Conservation (phyloP, 1,284 basidiomycete genomes). For the Schizophyllum commune region DNA sequence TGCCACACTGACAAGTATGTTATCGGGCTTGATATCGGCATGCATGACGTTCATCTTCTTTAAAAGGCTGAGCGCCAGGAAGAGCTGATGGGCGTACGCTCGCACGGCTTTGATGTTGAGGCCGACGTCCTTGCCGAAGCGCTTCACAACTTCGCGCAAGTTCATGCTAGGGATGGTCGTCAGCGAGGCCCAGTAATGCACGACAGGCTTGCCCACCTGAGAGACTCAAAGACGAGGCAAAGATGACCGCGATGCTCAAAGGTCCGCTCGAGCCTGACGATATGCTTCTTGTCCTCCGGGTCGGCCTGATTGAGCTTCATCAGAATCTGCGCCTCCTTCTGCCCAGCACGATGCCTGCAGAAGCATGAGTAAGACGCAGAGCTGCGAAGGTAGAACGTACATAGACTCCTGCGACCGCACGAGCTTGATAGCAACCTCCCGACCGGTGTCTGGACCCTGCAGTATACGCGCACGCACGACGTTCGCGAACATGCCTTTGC, state of each 20-base stretch:
- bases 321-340: constrained; percentile 89
- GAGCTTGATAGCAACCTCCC: constrained; percentile 98
- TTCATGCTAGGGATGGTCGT: constrained; percentile 70
- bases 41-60: constrained; percentile 93
- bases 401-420: constrained; percentile 95
- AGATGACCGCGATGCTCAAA: constrained; percentile 97
- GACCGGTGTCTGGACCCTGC: constrained; percentile 61
- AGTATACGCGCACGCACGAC: constrained; percentile 89
- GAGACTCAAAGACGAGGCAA: constrained; percentile 92
- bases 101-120: constrained; percentile 95
- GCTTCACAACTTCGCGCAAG: constrained; percentile 93
- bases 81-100: constrained; percentile 95
- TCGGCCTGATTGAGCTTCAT: constrained; percentile 84
- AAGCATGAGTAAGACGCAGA: neutral
- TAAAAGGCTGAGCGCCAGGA: constrained; percentile 80
- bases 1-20: constrained; percentile 61
- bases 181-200: constrained; percentile 4
- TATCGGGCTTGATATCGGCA: constrained; percentile 97
- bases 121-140: constrained; percentile 98
- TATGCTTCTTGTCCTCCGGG: constrained; percentile 94
- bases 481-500: constrained; percentile 98
- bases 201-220: constrained; percentile 54
- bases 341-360: constrained; percentile 85
- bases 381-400: constrained; percentile 40
- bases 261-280: constrained; percentile 84